Percentiles rank a stretch among this genome's conserved stretches.
These are phyloP conservation scores for Nakaseomyces kungkrabaensis DNA, from an alignment of 1,139 yeast genomes.

Conservation along the genomic window DNA sequence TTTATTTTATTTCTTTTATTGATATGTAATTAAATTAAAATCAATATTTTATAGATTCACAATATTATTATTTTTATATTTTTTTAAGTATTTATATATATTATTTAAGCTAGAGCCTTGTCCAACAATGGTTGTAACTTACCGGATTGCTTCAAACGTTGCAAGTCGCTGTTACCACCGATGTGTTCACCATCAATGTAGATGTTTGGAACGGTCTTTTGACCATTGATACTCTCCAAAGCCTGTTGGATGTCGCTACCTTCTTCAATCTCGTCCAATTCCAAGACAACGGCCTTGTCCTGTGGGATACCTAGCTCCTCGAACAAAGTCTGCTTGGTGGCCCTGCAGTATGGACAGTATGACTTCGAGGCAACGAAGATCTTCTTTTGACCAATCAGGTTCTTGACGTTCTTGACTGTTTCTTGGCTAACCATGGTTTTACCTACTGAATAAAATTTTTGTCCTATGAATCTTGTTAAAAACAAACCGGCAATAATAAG, in stretches of 20 bases:
- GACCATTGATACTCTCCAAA: slow-evolving; percentile 68
- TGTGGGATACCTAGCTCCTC: slow-evolving; percentile 33
- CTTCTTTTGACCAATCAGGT: slow-evolving; percentile 54
- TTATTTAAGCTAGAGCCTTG: slow-evolving; percentile 11
- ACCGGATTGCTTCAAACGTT: slow-evolving; percentile 41
- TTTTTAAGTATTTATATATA: not conserved
- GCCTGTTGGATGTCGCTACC: slow-evolving; percentile 75
- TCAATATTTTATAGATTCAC: too few species aligned
- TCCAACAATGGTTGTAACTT: slow-evolving; percentile 31
- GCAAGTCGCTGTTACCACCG: slow-evolving; percentile 89
- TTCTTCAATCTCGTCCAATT: slow-evolving; percentile 49
- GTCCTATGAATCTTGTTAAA: slow-evolving; percentile 8
- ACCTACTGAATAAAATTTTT: slow-evolving; percentile 5
- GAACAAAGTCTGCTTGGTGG: slow-evolving; percentile 49
- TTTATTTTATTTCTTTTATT: too few species aligned
- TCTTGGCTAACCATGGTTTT: slow-evolving; percentile 38
- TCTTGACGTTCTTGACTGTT: slow-evolving; percentile 48
- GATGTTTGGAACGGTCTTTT: slow-evolving; percentile 86
- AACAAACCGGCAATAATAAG: slow-evolving; percentile 10
- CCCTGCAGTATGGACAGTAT: slow-evolving; percentile 62
- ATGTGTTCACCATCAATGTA: slow-evolving; percentile 84
- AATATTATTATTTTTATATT: not conserved
- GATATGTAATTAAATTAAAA: too few species aligned
- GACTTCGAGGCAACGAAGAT: slow-evolving; percentile 82
- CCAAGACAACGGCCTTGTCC: slow-evolving; percentile 51